Evolutionary conservation across 495 filamentous ascomycete species (phyloP), one percentile per base, ranked within the genome.

Genomic region (Aspergillus diversus): DNA sequence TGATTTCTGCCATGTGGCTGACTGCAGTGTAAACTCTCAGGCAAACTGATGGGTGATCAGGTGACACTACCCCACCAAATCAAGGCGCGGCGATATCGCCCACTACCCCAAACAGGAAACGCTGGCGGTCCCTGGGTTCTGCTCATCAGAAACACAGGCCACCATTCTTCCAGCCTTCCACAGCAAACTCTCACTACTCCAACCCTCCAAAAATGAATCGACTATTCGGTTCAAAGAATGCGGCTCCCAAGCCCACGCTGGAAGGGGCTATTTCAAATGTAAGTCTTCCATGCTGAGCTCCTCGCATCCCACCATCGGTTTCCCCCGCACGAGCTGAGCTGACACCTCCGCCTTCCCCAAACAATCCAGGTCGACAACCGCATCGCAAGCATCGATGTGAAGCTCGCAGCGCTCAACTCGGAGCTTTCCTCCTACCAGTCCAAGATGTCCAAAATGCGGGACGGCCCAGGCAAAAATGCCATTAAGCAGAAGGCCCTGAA

Each of bases 401-500:
- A 97, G 74, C 91, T 98, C 62, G 87, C 93, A 31, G 89, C 90
- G 59, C 85, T 98, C 21, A 97, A 95, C 79, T 87, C 90, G 63
- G 95, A 99, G 77, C 92, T 99, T 5, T 81, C 86, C 3, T 87
- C 88, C 34, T 96, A 97, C 83, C 93, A 98, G 75, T 75, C 86
- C 60, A 92, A 93, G 66, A 87, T 99, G 55, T 68, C 87, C 68
- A 96, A 96, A 75, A 96, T 97, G 92, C 92, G 95, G 68, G 93
- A 97, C 64, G 95, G 95, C 0, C 95, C 96, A 0, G 96, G 94
- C 60, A 98, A 99, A 69, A 88, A 84, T 7, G 95, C 95, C 7
- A 84, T 99, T 34, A 93, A 93, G 66, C 88, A 96, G 73, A 98
- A 98, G 71, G 95, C 95, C 1, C 87, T 97, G 59, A 97, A 97